These are phyloP conservation scores for Alternaria alternata DNA, from an alignment of 2,329 filamentous ascomycete genomes.

Conservation along the genomic window DNA sequence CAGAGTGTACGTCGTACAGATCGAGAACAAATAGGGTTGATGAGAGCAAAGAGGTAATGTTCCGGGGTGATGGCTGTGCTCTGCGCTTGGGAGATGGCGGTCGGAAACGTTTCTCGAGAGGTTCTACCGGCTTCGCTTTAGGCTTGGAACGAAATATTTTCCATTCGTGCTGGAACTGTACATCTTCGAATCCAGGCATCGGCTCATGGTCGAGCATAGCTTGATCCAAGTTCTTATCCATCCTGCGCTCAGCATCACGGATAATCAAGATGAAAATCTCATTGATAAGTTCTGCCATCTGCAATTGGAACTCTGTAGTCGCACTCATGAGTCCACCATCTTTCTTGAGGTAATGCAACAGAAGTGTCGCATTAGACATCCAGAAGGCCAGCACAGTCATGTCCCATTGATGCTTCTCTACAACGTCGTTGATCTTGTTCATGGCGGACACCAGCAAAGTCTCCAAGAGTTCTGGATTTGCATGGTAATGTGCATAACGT, in stretches of 20 bases:
- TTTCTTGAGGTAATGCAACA: conserved; percentile 98
- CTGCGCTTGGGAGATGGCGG: conserved; percentile 93
- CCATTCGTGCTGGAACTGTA: conserved; percentile 98
- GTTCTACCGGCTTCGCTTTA: conserved; percentile 84
- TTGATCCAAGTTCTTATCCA: conserved; percentile 92
- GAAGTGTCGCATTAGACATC: conserved; percentile 94
- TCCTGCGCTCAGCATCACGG: conserved; percentile 89
- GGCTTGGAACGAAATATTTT: conserved; percentile 93
- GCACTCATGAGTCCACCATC: conserved; percentile 81
- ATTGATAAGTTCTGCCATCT: conserved; percentile 93
- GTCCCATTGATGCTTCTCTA: conserved; percentile 97
- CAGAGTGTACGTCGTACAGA: conserved; percentile 98
- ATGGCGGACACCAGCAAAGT: conserved; percentile 85
- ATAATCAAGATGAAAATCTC: conserved; percentile 99
- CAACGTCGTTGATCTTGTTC: conserved; percentile 95
- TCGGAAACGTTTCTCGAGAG: conserved; percentile 86
- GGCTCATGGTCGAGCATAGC: conserved; percentile 98
- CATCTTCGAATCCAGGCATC: conserved; percentile 95
- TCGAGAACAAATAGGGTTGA: conserved; percentile 97
- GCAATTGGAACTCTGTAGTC: conserved; percentile 88
- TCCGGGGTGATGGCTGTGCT: conserved; percentile 90
- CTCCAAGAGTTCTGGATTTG: conserved; percentile 82
- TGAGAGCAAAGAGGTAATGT: conserved; percentile 92
- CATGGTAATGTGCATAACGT: conserved; percentile 95
- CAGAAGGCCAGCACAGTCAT: conserved; percentile 99